Base-by-base conservation (phyloP, 129 eudicot genomes). In the Flaveria brownii region DNA sequence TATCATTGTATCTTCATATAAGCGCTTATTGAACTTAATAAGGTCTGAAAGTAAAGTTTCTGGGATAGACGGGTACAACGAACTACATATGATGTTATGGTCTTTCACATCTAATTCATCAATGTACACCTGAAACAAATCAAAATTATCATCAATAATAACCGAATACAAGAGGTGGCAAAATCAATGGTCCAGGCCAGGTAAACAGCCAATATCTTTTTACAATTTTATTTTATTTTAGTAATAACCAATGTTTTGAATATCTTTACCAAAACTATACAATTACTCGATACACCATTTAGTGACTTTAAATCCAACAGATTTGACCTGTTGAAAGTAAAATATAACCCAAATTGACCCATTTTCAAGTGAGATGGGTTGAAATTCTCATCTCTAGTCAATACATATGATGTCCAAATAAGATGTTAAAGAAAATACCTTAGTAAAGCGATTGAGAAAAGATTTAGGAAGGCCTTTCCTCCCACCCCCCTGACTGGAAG, bases 381-480 rank as follows among this genome's bases (percentile, higher is more conserved):
- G 16, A 26, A 51, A 30, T 18, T 30, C 30, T 30, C 49, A 16
- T 26, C 75, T 1, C 25, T 28, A 33, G 49, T 18, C 30, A 39
- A 69, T 26, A 71, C 5, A 77, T 52, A 36, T 39, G 42, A 14
- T n/a, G 52, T 78, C 63, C 8, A 7, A 46, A 59, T 59, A 45
- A 18, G 33, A 13, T 13, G 17, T 26, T 59, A 45, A 33, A 71
- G 28, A 28, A 39, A 59, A 75, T 51, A 92, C 98, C 96, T 95
- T 95, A 1, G 94, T 95, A 80, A 95, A 95, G n/a, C 99, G 90
- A 74, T 91, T 95, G 72, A 95, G 99, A 66, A 95, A 95, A 43
- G 99, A 95, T 82, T 89, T 95, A 3, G 99, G 99, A 77, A 95
- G 97, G 70, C 99, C 99, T 86, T 95, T 95, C 70, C 99, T 86